Conservation (phyloP, 352 stramenopile genomes). For the Phytophthora pluvialis region DNA sequence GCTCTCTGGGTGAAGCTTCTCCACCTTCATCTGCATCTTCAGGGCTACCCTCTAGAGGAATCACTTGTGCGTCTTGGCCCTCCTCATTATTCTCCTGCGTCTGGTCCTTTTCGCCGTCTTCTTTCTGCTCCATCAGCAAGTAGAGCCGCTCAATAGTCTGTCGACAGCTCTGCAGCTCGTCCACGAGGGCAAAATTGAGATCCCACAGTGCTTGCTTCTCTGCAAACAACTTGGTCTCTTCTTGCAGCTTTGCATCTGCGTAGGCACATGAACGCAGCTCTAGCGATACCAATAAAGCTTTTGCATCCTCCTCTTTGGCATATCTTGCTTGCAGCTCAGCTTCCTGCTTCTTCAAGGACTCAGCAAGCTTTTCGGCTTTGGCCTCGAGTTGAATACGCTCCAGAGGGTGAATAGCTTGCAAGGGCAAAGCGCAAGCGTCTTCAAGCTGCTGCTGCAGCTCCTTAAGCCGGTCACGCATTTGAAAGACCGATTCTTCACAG, state of each 20-base stretch:
- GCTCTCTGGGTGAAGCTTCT: slow-evolving; percentile 19
- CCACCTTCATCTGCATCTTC: not conserved
- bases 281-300: slow-evolving; percentile 48
- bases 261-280: slow-evolving; percentile 60
- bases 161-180: slow-evolving; percentile 47
- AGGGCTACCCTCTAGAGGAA: no score
- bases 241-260: slow-evolving; percentile 47
- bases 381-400: slow-evolving; percentile 50
- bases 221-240: slow-evolving; percentile 59
- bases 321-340: slow-evolving; percentile 30
- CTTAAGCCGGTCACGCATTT: slow-evolving; percentile 53
- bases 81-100: slow-evolving; percentile 1
- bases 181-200: slow-evolving; percentile 43
- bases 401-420: slow-evolving; percentile 60
- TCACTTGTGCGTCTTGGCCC: not conserved
- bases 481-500: slow-evolving; percentile 63
- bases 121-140: slow-evolving; percentile 35
- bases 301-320: slow-evolving; percentile 47
- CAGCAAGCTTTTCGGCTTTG: slow-evolving; percentile 32
- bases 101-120: not conserved
- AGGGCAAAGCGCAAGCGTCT: slow-evolving; percentile 48
- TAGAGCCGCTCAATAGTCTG: slow-evolving; percentile 56
- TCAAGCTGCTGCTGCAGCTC: slow-evolving; percentile 52
- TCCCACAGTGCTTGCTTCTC: slow-evolving; percentile 78
- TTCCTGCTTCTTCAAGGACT: slow-evolving; percentile 33